Conservation (phyloP, 371 early-diverging fungal genomes). For the Apophysomyces variabilis region DNA sequence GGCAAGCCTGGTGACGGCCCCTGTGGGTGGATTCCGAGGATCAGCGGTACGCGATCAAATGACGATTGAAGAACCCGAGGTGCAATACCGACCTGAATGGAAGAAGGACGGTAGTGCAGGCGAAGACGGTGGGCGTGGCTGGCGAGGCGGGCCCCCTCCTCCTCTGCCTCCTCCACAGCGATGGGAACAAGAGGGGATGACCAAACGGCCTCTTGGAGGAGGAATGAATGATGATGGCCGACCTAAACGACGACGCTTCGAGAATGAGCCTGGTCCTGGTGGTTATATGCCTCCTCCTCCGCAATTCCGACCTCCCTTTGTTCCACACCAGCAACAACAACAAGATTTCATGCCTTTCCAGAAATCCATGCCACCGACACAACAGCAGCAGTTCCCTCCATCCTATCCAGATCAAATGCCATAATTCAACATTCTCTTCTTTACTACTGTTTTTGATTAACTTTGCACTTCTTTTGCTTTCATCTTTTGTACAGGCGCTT, state of each 20-base stretch:
- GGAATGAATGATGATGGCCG: slow-evolving; percentile 13
- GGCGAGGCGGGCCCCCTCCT: neutral
- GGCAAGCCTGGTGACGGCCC: slow-evolving; percentile 38
- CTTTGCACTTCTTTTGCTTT: neutral
- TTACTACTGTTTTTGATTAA: neutral
- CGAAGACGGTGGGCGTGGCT: slow-evolving; percentile 1
- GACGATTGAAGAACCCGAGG: slow-evolving; percentile 55
- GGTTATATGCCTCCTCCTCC: neutral
- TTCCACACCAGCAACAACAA: neutral
- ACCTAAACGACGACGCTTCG: slow-evolving; percentile 19
- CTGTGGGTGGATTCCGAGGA: slow-evolving; percentile 51
- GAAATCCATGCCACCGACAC: neutral
- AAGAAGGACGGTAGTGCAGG: slow-evolving; percentile 22
- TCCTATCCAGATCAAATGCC: slow-evolving; percentile 7
- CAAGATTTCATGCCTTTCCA: neutral
- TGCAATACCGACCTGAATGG: slow-evolving; percentile 50
- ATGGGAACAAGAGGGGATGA: slow-evolving; percentile 13
- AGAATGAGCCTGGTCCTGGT: slow-evolving; percentile 6
- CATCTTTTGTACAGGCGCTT: slow-evolving; percentile 4
- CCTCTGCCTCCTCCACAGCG: neutral
- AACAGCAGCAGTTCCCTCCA: neutral
- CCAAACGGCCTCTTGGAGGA: slow-evolving; percentile 1
- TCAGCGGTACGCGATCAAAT: slow-evolving; percentile 41
- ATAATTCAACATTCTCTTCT: neutral
- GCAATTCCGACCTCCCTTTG: neutral